Base-by-base conservation (phyloP, 306 rosid genomes). In the Albizia julibrissin region DNA sequence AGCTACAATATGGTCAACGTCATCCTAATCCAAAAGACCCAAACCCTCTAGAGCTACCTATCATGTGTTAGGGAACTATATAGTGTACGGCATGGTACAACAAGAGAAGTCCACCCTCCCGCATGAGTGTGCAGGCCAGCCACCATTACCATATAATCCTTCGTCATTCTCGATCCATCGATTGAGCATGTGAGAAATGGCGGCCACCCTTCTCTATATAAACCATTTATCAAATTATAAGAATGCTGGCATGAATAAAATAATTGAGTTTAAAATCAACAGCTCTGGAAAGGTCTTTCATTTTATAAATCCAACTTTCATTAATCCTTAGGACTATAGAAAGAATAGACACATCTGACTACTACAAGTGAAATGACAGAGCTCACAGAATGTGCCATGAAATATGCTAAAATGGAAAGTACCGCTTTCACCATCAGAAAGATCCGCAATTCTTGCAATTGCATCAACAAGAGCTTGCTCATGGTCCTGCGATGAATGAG, bases 391-490 rank as follows among this genome's bases (percentile, higher is more conserved):
- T 78, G 47, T 46, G 70, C 73, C 34, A 42, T 43, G 52, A 71
- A 50, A 47, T 58, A 47, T 43, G 44, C 46, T 71, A 69, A 84
- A 84, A 66, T 15, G 59, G 79, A 44, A 75, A 82, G 52, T 95
- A 95, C 98, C 97, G 34, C 94, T 93, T 85, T 93, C 98, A 37
- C 91, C 97, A 58, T 93, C 97, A 80, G 97, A 94, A 75, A 93
- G 86, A 62, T 90, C 95, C 14, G 81, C 80, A 26, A 94, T 89
- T 87, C 87, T 95, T 50, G 92, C 84, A 83, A 95, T 87, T 39
- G 98, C 98, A 84, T 95, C 97, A 5, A 95, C 69, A 77, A 95
- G 97, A 73, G 98, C 88, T 85, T 91, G 97, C 79, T 95, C 98
- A 59, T 95, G 98, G 18, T 93, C 98, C 98, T 95, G 92, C 82